Conservation (phyloP, 2,329 filamentous ascomycete species). For the Zasmidium citrigriseum region DNA sequence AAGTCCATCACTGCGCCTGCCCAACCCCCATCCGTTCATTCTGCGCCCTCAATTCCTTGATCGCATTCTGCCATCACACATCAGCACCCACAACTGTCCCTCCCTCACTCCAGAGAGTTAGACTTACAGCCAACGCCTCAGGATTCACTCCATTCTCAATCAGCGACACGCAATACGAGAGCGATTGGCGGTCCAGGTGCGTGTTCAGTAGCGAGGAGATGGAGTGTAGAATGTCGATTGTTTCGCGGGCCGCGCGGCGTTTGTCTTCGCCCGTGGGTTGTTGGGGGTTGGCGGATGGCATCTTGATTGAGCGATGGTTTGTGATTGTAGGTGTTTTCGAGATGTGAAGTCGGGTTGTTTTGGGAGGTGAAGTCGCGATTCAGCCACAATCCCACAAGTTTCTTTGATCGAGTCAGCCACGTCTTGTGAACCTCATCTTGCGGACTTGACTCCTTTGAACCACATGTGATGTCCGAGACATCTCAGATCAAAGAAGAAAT, state of each 20-base stretch:
- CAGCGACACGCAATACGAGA: slow-evolving; percentile 93
- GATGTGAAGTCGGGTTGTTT: no score
- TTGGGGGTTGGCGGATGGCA: neutral
- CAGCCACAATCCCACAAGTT: neutral
- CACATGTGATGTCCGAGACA: neutral
- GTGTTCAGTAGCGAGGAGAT: slow-evolving; percentile 93
- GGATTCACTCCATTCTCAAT: slow-evolving; percentile 98
- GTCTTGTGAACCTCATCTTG: neutral
- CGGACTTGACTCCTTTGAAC: neutral
- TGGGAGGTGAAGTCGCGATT: neutral
- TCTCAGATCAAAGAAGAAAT: neutral
- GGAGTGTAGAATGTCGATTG: slow-evolving; percentile 69
- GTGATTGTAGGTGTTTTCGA: neutral
- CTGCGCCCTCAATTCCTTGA: slow-evolving; percentile 47
- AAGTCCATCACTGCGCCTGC: neutral
- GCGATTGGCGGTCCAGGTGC: slow-evolving; percentile 81
- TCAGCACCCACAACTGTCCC: neutral
- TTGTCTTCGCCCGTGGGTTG: slow-evolving; percentile 51
- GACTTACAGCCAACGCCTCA: slow-evolving; percentile 84
- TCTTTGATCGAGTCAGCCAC: neutral
- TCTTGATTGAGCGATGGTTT: no score
- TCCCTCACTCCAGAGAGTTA: neutral
- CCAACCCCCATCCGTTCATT: slow-evolving; percentile 30
- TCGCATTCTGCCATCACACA: slow-evolving; percentile 42
- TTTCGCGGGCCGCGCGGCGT: slow-evolving; percentile 75